Evolutionary conservation across 257 asterid species (phyloP), one percentile per base, ranked within the genome.

Genomic region (Cruciata laevipes): DNA sequence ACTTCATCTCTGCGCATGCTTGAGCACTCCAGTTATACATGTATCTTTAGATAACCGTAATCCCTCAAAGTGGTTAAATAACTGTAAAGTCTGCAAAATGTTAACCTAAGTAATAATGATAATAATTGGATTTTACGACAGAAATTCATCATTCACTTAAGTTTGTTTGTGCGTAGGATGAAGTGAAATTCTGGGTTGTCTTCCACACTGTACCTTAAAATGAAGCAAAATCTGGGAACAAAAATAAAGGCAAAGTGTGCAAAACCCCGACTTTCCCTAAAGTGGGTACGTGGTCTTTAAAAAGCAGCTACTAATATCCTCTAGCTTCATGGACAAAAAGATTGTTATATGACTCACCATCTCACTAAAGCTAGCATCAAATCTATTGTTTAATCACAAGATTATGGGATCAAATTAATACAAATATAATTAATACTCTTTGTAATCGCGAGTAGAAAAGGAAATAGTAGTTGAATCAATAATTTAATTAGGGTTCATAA

Each of bases 1-100:
- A 69, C 77, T 58, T 70, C 37, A 42, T 30, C 42, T 71, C 63
- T 74, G 60, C 79, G 82, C 84, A 74, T 80, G 84, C 81, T 71
- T 9, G 1, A 38, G 44, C 13, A 38, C 44, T 38, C 44, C 44
- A 38, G 44, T 38, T 38, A 38, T 38, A 38, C 44, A 38, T 38
- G 44, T 38, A 42, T 42, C 16, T 10, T 42, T 42, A 13, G 51
- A 42, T 42, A 3, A 42, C 51, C 51, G 51, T 42, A 42, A 42
- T 42, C 44, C 8, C 44, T 38, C 2, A 35, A 35, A 35, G 38
- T 35, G 38, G 38, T 35, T 18, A 16, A 16, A 18, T 51, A 51
- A 16, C 23, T 51, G 23, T 51, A 51, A 51, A 51, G 57, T n/a
- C 57, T 17, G 24, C 6, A 1, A 51, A 51, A 17, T 51, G 51